Conservation (phyloP, 1,284 basidiomycete genomes). For the Rhodotorula sp. region DNA sequence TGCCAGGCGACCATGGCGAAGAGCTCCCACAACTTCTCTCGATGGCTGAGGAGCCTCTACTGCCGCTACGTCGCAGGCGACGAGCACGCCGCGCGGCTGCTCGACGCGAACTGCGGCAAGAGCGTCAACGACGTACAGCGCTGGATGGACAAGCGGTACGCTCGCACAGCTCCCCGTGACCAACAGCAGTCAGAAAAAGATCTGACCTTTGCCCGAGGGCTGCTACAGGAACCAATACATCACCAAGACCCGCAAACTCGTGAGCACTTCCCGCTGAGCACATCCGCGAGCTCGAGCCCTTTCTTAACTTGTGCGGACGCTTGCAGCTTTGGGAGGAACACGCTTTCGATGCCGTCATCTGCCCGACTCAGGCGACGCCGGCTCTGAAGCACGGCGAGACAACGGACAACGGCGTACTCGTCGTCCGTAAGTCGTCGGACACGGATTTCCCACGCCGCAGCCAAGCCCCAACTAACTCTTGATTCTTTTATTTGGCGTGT, state of each 20-base stretch:
- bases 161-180: neutral
- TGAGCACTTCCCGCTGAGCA: neutral
- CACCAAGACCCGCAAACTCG: constrained; percentile 14
- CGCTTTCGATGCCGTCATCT: constrained; percentile 43
- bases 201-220: too few species aligned
- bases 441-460: too few species aligned
- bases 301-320: too few species aligned
- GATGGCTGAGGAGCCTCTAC: neutral
- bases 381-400: constrained; percentile 42
- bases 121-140: constrained; percentile 61
- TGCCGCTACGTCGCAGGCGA: constrained; percentile 56
- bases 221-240: constrained; percentile 18
- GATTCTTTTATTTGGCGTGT: too few species aligned
- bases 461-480: too few species aligned
- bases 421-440: constrained; percentile 25
- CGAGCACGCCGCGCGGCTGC: constrained; percentile 57
- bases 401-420: constrained; percentile 45
- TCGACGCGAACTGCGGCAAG: constrained; percentile 57
- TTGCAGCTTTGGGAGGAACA: constrained; percentile 39
- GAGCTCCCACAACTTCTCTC: neutral
- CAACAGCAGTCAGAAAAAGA: too few species aligned
- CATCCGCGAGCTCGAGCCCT: too few species aligned
- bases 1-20: neutral
- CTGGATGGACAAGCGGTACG: constrained; percentile 47
- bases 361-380: constrained; percentile 44